These are phyloP conservation scores for Claviceps pazoutovae DNA, from an alignment of 2,329 filamentous ascomycete species.

Conservation along the genomic window DNA sequence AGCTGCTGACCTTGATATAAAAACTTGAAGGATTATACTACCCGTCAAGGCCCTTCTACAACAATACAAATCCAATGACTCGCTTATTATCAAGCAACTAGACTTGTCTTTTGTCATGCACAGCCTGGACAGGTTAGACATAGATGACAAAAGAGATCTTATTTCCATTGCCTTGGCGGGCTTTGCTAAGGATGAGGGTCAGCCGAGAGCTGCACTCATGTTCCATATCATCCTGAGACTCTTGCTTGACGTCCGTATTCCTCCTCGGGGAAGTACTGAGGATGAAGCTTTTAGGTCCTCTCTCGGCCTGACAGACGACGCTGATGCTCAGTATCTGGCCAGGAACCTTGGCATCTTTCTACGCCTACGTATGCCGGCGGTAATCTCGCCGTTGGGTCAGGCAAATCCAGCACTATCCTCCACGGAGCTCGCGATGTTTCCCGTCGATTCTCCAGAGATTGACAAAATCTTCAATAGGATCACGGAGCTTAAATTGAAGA, in stretches of 20 bases:
- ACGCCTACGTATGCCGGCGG: slow-evolving; percentile 20
- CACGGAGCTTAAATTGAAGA: slow-evolving; percentile 39
- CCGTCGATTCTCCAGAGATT: slow-evolving; percentile 35
- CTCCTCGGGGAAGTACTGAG: slow-evolving; percentile 64
- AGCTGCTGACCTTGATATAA: slow-evolving; percentile 1
- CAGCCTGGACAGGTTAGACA: slow-evolving; percentile 41
- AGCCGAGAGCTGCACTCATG: slow-evolving; percentile 36
- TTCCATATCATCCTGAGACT: slow-evolving; percentile 75
- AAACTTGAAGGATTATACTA: slow-evolving; percentile 46
- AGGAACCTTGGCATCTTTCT: slow-evolving; percentile 66
- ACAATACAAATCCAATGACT: slow-evolving; percentile 70
- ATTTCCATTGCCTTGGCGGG: slow-evolving; percentile 39
- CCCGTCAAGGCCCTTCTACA: slow-evolving; percentile 74
- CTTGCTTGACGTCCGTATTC: slow-evolving; percentile 56
- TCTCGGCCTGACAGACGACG: slow-evolving; percentile 49
- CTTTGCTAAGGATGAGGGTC: slow-evolving; percentile 18
- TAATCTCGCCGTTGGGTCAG: slow-evolving; percentile 15
- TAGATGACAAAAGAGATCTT: slow-evolving; percentile 52
- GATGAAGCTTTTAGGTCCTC: slow-evolving; percentile 53
- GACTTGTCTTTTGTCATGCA: slow-evolving; percentile 84
- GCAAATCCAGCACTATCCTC: slow-evolving; percentile 21
- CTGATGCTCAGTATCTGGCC: slow-evolving; percentile 63
- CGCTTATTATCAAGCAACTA: slow-evolving; percentile 68
- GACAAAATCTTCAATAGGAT: slow-evolving; percentile 38
- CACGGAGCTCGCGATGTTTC: slow-evolving; percentile 18